Conservation (phyloP, 345 rosid species). For the Excoecaria cochinchinensis region DNA sequence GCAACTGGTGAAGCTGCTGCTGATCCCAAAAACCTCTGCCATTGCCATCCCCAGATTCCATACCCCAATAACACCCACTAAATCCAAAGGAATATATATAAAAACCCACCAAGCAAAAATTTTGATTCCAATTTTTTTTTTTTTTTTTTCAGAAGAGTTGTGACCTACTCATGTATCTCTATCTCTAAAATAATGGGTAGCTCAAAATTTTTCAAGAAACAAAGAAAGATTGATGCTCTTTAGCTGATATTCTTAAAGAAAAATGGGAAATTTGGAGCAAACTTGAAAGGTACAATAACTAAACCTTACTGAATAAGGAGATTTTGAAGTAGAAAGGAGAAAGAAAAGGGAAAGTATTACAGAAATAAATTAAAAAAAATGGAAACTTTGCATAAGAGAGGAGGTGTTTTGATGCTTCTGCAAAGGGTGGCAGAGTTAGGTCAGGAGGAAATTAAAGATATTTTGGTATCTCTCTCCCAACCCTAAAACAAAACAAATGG, state of each 20-base stretch:
- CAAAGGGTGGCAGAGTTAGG: constrained; percentile 33
- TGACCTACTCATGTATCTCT: constrained; percentile 18
- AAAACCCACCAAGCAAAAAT: constrained; percentile 13
- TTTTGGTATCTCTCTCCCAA: constrained; percentile 23
- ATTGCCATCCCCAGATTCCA: constrained; percentile 48
- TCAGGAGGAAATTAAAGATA: constrained; percentile 22
- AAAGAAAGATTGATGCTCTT: background rate
- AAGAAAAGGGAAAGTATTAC: background rate
- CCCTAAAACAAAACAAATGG: constrained; percentile 20
- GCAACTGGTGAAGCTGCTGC: constrained; percentile 43
- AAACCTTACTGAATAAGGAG: background rate
- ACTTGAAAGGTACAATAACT: background rate
- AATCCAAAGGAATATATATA: constrained; percentile 14
- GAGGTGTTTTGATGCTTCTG: constrained; percentile 34
- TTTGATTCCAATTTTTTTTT: constrained; percentile 4
- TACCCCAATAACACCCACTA: constrained; percentile 34
- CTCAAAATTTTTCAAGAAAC: constrained; percentile 1
- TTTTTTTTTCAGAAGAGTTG: background rate
- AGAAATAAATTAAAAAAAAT: background rate
- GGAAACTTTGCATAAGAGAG: constrained; percentile 7
- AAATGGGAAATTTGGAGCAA: background rate
- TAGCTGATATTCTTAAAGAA: background rate
- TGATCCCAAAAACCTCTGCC: constrained; percentile 50
- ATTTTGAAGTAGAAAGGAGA: constrained; percentile 1
- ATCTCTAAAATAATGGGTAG: constrained; percentile 16